Base-by-base conservation (phyloP, 2,329 filamentous ascomycete genomes). In the Camptophora hylomeconis region DNA sequence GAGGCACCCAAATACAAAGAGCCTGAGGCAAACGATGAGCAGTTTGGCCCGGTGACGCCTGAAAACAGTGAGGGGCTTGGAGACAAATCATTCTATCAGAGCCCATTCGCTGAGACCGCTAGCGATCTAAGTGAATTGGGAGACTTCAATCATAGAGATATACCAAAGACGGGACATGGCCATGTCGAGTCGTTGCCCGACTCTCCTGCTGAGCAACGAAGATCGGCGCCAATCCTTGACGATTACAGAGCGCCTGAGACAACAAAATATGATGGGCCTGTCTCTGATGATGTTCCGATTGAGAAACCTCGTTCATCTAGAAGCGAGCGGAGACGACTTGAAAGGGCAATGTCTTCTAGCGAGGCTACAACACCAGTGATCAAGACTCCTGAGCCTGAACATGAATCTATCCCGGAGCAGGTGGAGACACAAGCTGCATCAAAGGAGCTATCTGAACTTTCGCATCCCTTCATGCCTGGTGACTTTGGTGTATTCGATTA, bases 91-190 rank as follows among this genome's bases (percentile, higher is more conserved):
- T 45, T 57, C 33, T 72, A 73, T 40, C 54, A 56, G 30, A 54
- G 54, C 10, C 62, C 71, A 5, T 65, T 58, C 31, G 57, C 58
- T 1, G 64, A 69, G 40, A 63, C 60, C 3, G 56, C 60, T 6
- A 50, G 56, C 3, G 61, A 67, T 31, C 43, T 63, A 11, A 52
- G 52, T 9, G n/a, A n/a, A n/a, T n/a, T n/a, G n/a, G n/a, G n/a
- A n/a, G n/a, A n/a, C n/a, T n/a, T n/a, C n/a, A n/a, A n/a, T n/a
- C n/a, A n/a, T n/a, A n/a, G n/a, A n/a, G n/a, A n/a, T 8, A n/a
- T 8, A 20, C 19, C 19, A 20, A n/a, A n/a, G 17, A 7, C n/a
- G 16, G 14, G 25, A 5, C 3, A 3, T 18, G 13, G 20, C 12
- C 24, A 19, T 15, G 12, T 13, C 14, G 12, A 33, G 20, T 20